Evolutionary conservation across 768 basidiomycete genomes (phyloP), one percentile per base, ranked within the genome.

Genomic region (Clitopilus passeckerianus): DNA sequence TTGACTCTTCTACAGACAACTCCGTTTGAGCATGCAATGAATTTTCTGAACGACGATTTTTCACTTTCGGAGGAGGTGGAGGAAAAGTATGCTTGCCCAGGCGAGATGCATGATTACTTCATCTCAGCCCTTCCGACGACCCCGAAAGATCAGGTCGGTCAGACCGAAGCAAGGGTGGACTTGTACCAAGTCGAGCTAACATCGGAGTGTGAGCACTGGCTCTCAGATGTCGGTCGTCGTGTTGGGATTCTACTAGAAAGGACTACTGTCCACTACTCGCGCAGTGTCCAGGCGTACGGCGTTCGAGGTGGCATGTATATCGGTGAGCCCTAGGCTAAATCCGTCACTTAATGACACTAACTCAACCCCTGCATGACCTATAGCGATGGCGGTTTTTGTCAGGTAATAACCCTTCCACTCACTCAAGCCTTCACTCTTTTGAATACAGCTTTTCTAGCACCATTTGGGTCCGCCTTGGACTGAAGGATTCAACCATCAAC

Each of bases 11-110:
- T 80, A 72, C 75, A 70, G 46, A 50, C 20, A 53, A 83, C 83
- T 30, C 86, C 86, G 0, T 76, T 79, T 0, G 86, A 87, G 63
- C 83, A 86, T 58, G 80, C 84, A 0, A 78, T 87, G 68, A 82
- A 82, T 64, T 74, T 86, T 59, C 73, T 86, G 54, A 82, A 80
- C 63, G 72, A 70, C 33, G 81, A 83, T 59, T 83, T 83, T 57
- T 61, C 56, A 0, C 53, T 62, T 5, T 24, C 65, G 8, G 57
- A 55, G 18, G 65, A 65, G 12, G 53, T 65, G 6, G 22, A 22
- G 5, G 10, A 67, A 69, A 22, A 52, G 18, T n/a, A 57, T 60
- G 7, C 60, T 62, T 34, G 64, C 62, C 9, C 58, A 66, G 6
- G 10, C 4, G 70, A 75, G 12, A 73, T 78, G 54, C 68, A 75